Evolutionary conservation across 805 yeast genomes (phyloP), one percentile per base, ranked within the genome.

Genomic region (Sungouiella thailandica): DNA sequence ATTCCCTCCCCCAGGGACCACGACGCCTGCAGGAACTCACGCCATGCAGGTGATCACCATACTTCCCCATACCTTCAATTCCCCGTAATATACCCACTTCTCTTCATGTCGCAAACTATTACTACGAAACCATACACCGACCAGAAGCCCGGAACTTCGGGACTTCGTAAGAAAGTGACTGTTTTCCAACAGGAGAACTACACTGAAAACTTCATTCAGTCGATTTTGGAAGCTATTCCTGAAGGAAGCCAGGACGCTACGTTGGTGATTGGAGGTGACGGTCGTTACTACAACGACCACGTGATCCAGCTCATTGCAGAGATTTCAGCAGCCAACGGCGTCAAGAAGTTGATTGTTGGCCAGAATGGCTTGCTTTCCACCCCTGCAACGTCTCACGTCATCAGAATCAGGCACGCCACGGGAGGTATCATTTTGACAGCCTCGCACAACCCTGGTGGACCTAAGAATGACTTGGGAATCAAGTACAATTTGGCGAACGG

Each of bases 61-160:
- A 19, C 8, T 3, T 20, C 24, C 31, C 18, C 29, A 11, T n/a
- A n/a, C n/a, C n/a, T n/a, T n/a, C n/a, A n/a, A n/a, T n/a, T n/a
- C n/a, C n/a, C n/a, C n/a, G n/a, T n/a, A n/a, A n/a, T n/a, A n/a
- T n/a, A n/a, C n/a, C n/a, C n/a, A n/a, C n/a, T n/a, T n/a, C n/a
- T n/a, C n/a, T n/a, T n/a, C 12, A 53, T 57, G 34, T 41, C 48
- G 14, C 41, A 39, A 23, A 29, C 49, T 12, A 43, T 85, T 27
- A 54, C 72, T 24, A 89, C 97, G 15, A 77, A 72, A 9, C 80
- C 96, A 1, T 90, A 76, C 60, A 70, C 62, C 27, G 98, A 89
- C 64, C 98, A 90, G 60, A 93, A 89, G 58, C 97, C 98, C 9
- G 98, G 98, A 23, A 90, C 98, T 15, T 90, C 97, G 6, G 98